Evolutionary conservation across 371 early-diverging fungal genomes (phyloP).

Genomic region (Rhizopus delemar): DNA sequence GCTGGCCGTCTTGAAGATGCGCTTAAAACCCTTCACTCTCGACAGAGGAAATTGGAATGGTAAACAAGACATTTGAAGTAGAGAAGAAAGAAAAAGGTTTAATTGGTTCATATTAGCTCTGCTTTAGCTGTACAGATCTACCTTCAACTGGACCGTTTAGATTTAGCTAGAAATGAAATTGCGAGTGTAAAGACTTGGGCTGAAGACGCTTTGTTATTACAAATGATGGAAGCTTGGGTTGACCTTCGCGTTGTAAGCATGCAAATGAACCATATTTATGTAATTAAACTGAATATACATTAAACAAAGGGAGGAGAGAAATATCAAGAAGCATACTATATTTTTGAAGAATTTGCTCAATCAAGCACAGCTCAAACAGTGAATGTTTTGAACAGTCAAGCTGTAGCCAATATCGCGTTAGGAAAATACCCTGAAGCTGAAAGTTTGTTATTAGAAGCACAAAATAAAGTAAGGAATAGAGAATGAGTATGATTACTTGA

Average conservation of each 20-base stretch:
- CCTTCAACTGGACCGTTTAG: slow-evolving; percentile 78
- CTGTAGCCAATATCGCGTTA: slow-evolving; percentile 81
- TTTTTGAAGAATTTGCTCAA: slow-evolving; percentile 90
- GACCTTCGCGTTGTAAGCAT: slow-evolving; percentile 64
- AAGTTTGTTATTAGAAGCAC: slow-evolving; percentile 76
- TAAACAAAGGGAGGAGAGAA: slow-evolving; percentile 70
- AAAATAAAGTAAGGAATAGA: slow-evolving; percentile 59
- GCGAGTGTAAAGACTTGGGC: slow-evolving; percentile 77
- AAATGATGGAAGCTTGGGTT: slow-evolving; percentile 92
- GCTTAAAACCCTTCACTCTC: slow-evolving; percentile 63
- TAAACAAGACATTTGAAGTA: slow-evolving; percentile 23
- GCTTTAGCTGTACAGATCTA: slow-evolving; percentile 82
- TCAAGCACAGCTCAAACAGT: slow-evolving; percentile 72
- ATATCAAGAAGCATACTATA: slow-evolving; percentile 87
- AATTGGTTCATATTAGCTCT: slow-evolving; percentile 46
- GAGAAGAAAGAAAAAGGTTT: background rate
- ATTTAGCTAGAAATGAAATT: slow-evolving; percentile 85
- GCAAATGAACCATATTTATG: too few species aligned
- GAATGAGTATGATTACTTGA: too few species aligned
- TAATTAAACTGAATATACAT: background rate
- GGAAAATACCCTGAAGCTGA: slow-evolving; percentile 88
- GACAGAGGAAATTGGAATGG: slow-evolving; percentile 83
- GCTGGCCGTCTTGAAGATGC: slow-evolving; percentile 56
- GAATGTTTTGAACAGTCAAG: slow-evolving; percentile 81
- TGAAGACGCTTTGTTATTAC: slow-evolving; percentile 89